Conservation (phyloP, 139 green algal species). For the Axilococcus clingmanii region DNA sequence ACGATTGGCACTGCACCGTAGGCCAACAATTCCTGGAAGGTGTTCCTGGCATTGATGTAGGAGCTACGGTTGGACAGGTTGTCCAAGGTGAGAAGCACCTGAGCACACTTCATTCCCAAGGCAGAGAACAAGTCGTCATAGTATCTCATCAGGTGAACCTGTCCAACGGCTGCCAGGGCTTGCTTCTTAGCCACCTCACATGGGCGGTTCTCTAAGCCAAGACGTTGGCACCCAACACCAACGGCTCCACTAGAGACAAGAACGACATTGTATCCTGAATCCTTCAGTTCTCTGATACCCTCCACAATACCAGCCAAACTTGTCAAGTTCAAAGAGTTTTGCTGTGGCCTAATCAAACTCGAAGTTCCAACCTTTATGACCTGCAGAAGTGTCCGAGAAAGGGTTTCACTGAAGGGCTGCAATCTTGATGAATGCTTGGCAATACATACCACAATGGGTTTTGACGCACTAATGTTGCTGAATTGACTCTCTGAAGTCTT, state of each 20-base stretch:
- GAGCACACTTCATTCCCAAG: conserved; percentile 63
- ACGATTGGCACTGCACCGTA: conserved; percentile 77
- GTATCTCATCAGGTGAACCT: conserved; percentile 85
- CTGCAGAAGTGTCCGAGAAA: conserved; percentile 28
- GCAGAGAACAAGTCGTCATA: conserved; percentile 86
- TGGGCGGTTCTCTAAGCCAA: conserved; percentile 55
- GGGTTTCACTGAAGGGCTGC: background rate
- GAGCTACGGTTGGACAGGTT: conserved; percentile 74
- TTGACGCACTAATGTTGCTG: too few species aligned
- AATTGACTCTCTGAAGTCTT: too few species aligned
- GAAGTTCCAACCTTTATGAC: conserved; percentile 88
- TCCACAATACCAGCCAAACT: conserved; percentile 70
- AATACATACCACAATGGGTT: conserved; percentile 9
- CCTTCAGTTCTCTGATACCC: conserved; percentile 31
- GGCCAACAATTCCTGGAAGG: conserved; percentile 75
- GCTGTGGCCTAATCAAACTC: conserved; percentile 57
- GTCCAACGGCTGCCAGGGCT: conserved; percentile 74
- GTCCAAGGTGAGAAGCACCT: conserved; percentile 88
- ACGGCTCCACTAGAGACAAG: conserved; percentile 83
- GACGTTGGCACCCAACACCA: conserved; percentile 72
- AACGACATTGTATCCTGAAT: conserved; percentile 64
- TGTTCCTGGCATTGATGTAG: conserved; percentile 85
- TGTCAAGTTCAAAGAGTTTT: conserved; percentile 63
- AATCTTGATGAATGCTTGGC: too few species aligned
- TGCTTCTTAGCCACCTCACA: conserved; percentile 67